Base-by-base conservation (phyloP, 2,329 filamentous ascomycete genomes). In the Pseudogymnoascus sp. region DNA sequence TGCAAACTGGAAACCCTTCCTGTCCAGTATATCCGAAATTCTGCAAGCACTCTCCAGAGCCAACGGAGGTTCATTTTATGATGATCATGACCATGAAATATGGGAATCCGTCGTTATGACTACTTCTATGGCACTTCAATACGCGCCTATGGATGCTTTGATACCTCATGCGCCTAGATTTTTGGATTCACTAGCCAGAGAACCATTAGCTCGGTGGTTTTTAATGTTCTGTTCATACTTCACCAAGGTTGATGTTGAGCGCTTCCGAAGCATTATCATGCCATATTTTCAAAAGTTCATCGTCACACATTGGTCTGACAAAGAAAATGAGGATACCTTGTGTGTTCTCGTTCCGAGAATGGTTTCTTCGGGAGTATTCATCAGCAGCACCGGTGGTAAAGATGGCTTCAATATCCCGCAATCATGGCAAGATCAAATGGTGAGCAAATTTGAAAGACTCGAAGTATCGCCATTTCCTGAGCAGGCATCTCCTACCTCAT, bases 211-310 rank as follows among this genome's bases (percentile, higher is more conserved):
- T 67, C 74, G 74, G 58, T 86, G 85, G 76, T 97, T 96, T 71
- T 80, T 97, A 41, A 81, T 85, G 0, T 96, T 97, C 72, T 96
- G 90, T 72, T 86, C 86, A 12, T 85, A 89, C 58, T 85, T 94
- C 65, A 86, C 89, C 0, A 82, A 90, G 59, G 77, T 95, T 34
- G 85, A 91, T 48, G 71, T 80, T 1, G 82, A 86, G 59, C 82
- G 89, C 37, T 99, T 97, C 69, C 82, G 84, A 59, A 85, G 83
- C 64, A 76, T 96, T n/a, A 80, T 95, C 30, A 77, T 92, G 6
- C 86, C 84, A 35, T 85, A 89, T 61, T 91, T 97, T 66, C 89
- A 95, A 71, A 90, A 83, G 82, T 89, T 34, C 15, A 79, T 96
- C 63, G 76, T 84, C 30, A 79, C 79, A 5, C 84, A 89, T 66